phyloP scores from a whole-genome alignment of 2,329 filamentous ascomycete species.

The Ophiostoma ips region DNA sequence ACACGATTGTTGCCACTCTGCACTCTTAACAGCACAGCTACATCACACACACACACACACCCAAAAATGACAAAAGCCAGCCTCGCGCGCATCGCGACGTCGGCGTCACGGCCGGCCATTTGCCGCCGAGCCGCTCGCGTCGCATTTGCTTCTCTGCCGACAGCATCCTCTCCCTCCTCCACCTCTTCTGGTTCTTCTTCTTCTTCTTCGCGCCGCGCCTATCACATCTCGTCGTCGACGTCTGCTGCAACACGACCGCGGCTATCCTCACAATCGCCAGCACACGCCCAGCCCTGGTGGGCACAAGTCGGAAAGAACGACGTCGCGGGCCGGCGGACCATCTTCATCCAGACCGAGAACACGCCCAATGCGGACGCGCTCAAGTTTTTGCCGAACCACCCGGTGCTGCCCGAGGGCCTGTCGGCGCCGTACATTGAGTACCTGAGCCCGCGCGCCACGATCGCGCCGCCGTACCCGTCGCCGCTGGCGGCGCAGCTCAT shows the following conservation, averaged over 20 bases:
- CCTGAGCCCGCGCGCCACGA: conserved; percentile 71
- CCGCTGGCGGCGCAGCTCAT: conserved; percentile 81
- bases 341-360: conserved; percentile 94
- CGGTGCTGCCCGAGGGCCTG: conserved; percentile 63
- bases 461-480: conserved; percentile 79
- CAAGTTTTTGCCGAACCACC: conserved; percentile 89
- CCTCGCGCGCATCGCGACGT: conserved; percentile 11
- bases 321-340: conserved; percentile 44
- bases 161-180: neutral
- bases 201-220: neutral
- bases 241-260: conserved; percentile 7
- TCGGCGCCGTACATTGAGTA: conserved; percentile 79
- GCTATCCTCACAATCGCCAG: conserved; percentile 17
- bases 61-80: conserved; percentile 17
- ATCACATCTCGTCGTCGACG: conserved; percentile 5
- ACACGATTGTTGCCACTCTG: neutral
- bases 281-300: conserved; percentile 9
- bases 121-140: conserved; percentile 9
- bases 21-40: neutral
- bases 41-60: conserved; percentile 1
- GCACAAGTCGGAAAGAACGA: conserved; percentile 10
- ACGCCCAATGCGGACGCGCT: conserved; percentile 93
- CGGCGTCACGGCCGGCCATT: conserved; percentile 11
- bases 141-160: conserved; percentile 7
- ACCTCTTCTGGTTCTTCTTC: neutral